phyloP scores from a whole-genome alignment of 805 yeast genomes.

The Ogataea salicorniae region DNA sequence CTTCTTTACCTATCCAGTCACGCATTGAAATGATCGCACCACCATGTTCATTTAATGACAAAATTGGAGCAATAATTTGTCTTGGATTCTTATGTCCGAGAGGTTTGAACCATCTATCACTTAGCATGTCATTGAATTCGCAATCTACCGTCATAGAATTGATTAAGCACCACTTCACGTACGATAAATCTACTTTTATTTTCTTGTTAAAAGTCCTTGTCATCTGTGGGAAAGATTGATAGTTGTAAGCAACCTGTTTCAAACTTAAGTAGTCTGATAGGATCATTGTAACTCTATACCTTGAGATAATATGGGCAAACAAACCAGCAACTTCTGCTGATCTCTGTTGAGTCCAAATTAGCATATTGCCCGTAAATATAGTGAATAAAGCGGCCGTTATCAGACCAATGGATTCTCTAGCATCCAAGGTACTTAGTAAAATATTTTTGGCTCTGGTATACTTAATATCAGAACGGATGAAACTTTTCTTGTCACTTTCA shows the following conservation, averaged over 20 bases:
- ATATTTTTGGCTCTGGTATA: conserved; percentile 45
- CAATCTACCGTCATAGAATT: conserved; percentile 88
- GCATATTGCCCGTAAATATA: conserved; percentile 76
- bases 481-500: conserved; percentile 31
- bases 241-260: conserved; percentile 87
- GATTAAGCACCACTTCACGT: conserved; percentile 84
- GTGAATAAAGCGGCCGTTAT: conserved; percentile 77
- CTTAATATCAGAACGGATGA: conserved; percentile 49
- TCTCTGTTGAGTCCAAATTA: conserved; percentile 73
- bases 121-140: conserved; percentile 82
- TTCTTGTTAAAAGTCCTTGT: conserved; percentile 77
- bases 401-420: conserved; percentile 78
- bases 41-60: conserved; percentile 88
- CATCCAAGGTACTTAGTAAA: conserved; percentile 60
- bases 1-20: conserved; percentile 80
- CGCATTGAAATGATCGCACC: conserved; percentile 91
- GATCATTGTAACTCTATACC: conserved; percentile 63
- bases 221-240: conserved; percentile 81
- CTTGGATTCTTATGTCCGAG: conserved; percentile 76
- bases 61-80: conserved; percentile 78
- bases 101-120: conserved; percentile 87
- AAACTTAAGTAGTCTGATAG: conserved; percentile 84
- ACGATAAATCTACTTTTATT: conserved; percentile 68
- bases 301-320: conserved; percentile 75
- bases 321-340: conserved; percentile 78